Evolutionary conservation across 768 basidiomycete species (phyloP).

Genomic region (Cyclocybe aegerita): DNA sequence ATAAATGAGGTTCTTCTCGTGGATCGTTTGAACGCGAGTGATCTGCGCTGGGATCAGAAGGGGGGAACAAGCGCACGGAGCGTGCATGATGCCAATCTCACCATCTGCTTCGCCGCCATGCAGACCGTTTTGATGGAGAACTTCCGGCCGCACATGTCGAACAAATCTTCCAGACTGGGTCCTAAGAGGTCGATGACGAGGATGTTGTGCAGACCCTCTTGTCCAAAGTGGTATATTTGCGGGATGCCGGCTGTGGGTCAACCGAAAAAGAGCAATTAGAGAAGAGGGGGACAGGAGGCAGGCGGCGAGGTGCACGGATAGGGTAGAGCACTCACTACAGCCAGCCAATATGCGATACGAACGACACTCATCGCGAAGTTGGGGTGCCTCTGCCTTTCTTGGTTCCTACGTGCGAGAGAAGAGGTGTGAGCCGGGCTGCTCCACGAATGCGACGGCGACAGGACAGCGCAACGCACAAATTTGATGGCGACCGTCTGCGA

Average conservation of each 20-base stretch:
- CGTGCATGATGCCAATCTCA: constrained; percentile 27
- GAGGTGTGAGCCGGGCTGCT: constrained; percentile 3
- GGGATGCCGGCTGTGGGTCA: constrained; percentile 81
- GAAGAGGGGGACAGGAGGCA: constrained; percentile 3
- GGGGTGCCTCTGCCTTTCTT: constrained; percentile 93
- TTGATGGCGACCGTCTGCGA: constrained; percentile 99
- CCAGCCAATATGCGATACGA: constrained; percentile 91
- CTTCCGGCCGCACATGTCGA: constrained; percentile 98
- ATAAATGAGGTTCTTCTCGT: constrained; percentile 99
- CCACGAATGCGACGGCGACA: constrained; percentile 2
- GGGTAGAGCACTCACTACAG: constrained; percentile 64
- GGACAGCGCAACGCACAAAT: constrained; percentile 71
- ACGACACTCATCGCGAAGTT: constrained; percentile 97
- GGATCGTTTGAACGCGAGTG: constrained; percentile 94
- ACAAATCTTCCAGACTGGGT: constrained; percentile 94
- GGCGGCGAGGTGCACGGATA: constrained; percentile 14
- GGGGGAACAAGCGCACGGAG: constrained; percentile 6
- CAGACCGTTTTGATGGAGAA: constrained; percentile 98
- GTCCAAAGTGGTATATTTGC: constrained; percentile 99
- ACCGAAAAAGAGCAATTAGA: constrained; percentile 9
- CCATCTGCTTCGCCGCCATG: constrained; percentile 99
- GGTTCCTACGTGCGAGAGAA: constrained; percentile 61
- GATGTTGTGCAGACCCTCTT: constrained; percentile 98
- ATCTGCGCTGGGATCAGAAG: constrained; percentile 48
- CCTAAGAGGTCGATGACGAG: constrained; percentile 98